These are phyloP conservation scores for Aspergillus sp. DNA, from an alignment of 2,329 filamentous ascomycete species.

Conservation along the genomic window DNA sequence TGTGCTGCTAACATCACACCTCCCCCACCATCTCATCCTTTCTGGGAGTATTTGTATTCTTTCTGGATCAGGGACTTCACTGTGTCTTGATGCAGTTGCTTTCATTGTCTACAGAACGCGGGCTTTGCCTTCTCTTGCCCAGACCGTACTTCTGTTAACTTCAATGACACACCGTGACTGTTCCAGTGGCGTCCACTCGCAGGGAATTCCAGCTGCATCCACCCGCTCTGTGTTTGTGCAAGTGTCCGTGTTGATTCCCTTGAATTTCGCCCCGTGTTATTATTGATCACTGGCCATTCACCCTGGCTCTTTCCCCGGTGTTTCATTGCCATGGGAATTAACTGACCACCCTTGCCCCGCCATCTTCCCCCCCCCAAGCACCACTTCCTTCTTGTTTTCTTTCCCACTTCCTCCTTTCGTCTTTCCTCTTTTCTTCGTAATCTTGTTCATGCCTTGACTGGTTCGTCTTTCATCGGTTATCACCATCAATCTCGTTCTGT, in stretches of 20 bases:
- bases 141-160: not conserved
- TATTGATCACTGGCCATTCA: not conserved
- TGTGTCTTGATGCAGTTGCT: not conserved
- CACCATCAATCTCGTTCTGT: not conserved
- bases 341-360: constrained; percentile 1
- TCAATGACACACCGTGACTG: not conserved
- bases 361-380: not conserved
- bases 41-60: not conserved
- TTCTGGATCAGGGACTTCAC: not conserved
- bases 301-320: not conserved
- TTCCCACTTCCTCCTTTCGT: not conserved
- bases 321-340: not conserved
- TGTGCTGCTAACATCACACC: not conserved
- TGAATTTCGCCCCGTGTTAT: not conserved
- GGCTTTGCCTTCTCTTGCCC: not conserved
- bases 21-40: too few relatives aligned
- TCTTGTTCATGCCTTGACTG: not conserved
- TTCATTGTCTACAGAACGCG: not conserved
- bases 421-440: not conserved
- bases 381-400: not conserved
- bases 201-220: not conserved
- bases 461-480: not conserved
- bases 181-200: not conserved
- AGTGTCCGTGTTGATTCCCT: not conserved
- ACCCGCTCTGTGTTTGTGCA: constrained; percentile 5